Conservation (phyloP, 768 basidiomycete genomes). For the Leccinum imitatum region DNA sequence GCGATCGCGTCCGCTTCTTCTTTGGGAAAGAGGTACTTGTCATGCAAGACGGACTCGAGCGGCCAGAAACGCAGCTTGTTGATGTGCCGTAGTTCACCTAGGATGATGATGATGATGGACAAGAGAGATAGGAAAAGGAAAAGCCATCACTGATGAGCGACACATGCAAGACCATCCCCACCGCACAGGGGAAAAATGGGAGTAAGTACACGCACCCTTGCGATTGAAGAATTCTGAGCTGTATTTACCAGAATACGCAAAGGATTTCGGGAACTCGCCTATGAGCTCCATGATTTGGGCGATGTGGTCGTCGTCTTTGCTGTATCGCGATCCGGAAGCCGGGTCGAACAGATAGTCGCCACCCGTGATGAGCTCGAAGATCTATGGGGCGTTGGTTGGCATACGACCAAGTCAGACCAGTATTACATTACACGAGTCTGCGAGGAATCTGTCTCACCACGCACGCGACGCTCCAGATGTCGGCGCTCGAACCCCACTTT, state of each 20-base stretch:
- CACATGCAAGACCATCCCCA: neutral
- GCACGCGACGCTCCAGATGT: conserved; percentile 96
- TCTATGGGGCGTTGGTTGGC: conserved; percentile 39
- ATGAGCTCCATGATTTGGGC: conserved; percentile 97
- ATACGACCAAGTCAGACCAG: conserved; percentile 1
- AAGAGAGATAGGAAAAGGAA: neutral
- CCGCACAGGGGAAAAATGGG: neutral
- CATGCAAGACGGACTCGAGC: conserved; percentile 74
- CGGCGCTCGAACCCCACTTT: conserved; percentile 93
- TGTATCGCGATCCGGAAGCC: conserved; percentile 89
- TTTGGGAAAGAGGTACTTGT: conserved; percentile 93
- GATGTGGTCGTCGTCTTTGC: conserved; percentile 96
- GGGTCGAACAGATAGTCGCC: conserved; percentile 99
- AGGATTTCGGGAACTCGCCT: conserved; percentile 80
- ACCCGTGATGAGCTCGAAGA: conserved; percentile 94
- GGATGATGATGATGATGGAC: neutral
- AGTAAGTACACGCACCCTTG: conserved; percentile 59
- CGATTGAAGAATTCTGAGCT: conserved; percentile 93
- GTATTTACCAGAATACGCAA: conserved; percentile 92
- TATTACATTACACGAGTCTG: neutral
- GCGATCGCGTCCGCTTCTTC: conserved; percentile 79
- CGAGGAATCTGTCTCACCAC: conserved; percentile 55
- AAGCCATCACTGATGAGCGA: conserved; percentile 8
- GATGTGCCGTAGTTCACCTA: conserved; percentile 89
- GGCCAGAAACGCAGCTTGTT: conserved; percentile 94